A percentile compares a stretch with the other conserved stretches of the same genome.
Conservation (phyloP, 495 filamentous ascomycete species). For the Penicillium longicatenatum region DNA sequence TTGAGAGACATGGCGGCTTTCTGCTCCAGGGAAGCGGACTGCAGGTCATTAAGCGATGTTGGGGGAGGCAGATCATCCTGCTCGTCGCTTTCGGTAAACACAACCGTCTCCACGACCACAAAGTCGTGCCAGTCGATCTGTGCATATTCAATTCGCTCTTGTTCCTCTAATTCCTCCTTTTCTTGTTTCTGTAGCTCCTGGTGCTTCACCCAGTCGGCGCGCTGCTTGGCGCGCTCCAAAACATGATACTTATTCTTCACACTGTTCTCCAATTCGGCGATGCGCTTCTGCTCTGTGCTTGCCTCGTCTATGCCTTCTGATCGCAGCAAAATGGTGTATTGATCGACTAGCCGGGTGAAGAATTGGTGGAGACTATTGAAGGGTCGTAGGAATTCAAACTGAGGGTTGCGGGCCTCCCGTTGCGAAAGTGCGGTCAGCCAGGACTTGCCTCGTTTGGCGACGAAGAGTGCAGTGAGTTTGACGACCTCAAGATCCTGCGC, state of each 20-base stretch:
- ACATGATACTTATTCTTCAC: constrained; percentile 77
- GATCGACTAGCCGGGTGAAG: constrained; percentile 88
- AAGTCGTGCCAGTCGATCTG: constrained; percentile 99
- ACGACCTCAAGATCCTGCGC: constrained; percentile 95
- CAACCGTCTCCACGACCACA: constrained; percentile 92
- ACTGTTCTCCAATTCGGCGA: constrained; percentile 76
- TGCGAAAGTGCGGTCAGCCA: constrained; percentile 89
- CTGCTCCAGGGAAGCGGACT: constrained; percentile 91
- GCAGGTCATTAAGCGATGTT: constrained; percentile 83
- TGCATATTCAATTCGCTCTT: constrained; percentile 80
- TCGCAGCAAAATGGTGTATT: constrained; percentile 83
- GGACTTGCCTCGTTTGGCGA: constrained; percentile 84
- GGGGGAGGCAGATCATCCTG: constrained; percentile 84
- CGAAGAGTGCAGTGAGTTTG: constrained; percentile 83
- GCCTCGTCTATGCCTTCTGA: constrained; percentile 65
- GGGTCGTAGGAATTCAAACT: constrained; percentile 95
- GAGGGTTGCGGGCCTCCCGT: constrained; percentile 85
- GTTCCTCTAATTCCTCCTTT: constrained; percentile 85
- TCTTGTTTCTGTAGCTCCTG: constrained; percentile 84
- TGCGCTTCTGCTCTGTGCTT: constrained; percentile 67
- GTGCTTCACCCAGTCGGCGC: constrained; percentile 84
- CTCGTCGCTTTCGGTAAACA: constrained; percentile 89
- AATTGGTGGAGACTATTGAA: constrained; percentile 95
- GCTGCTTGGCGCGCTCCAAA: constrained; percentile 74
- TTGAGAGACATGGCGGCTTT: constrained; percentile 86